Base-by-base conservation (phyloP, 2,329 filamentous ascomycete genomes). In the Xylariaceae sp. region DNA sequence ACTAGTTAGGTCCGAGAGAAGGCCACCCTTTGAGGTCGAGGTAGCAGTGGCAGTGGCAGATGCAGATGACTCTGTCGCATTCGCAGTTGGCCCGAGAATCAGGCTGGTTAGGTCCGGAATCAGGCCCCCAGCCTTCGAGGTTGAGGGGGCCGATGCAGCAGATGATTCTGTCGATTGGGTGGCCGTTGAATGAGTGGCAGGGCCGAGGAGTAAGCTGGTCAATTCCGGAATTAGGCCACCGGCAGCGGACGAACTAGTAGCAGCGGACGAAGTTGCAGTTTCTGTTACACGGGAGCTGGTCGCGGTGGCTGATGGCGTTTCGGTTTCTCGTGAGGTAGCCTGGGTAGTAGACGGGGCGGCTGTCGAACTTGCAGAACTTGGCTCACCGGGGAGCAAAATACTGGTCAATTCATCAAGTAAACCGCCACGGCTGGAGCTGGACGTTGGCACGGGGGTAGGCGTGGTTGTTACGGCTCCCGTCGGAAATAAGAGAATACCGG, bases 401-500 rank as follows among this genome's bases (percentile, higher is more conserved):
- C 64, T 62, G n/a, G 62, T 64, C 9, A 67, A 10, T 1, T 61
- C 58, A 56, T 54, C 66, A 3, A 68, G 18, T 11, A 71, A 61
- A 55, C 66, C 69, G 53, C 65, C 63, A 54, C 37, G 50, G 53
- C 65, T 55, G 45, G 63, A 59, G 18, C 37, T 62, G 4, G 64
- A 65, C 10, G 58, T 61, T 15, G 59, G 44, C 6, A 56, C 57
- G 13, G 61, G 57, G 1, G 56, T 60, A 4, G 61, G 17, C 8
- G 59, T 63, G 4, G 57, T 58, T 8, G 65, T 68, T 13, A 70
- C 67, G 15, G 66, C 65, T 56, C 68, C 68, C 1, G 67, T 70
- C 17, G 69, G 69, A 51, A 68, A 69, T 1, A 71, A 54, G 15
- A 70, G 53, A 45, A 71, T 71, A 10, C 62, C 64, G 2, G 67